Conservation (phyloP, 2,329 filamentous ascomycete species). For the Cladosporium sp. region DNA sequence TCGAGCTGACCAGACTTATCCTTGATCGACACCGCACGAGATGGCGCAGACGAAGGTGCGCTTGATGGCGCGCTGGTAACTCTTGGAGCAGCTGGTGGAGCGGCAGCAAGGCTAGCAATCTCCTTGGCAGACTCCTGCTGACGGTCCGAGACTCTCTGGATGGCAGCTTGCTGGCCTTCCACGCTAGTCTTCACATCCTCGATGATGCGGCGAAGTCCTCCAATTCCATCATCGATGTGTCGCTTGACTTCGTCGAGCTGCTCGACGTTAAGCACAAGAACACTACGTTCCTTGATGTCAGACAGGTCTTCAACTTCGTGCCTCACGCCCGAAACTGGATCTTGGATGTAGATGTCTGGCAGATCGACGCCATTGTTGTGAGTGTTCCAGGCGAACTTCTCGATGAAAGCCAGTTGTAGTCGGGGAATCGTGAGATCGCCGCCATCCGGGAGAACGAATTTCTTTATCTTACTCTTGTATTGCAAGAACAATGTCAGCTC, state of each 20-base stretch:
- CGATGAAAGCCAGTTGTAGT: conserved; percentile 93
- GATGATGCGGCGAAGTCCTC: conserved; percentile 77
- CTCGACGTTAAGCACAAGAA: conserved; percentile 93
- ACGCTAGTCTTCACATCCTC: conserved; percentile 82
- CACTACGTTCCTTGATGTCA: conserved; percentile 92
- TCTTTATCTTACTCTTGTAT: conserved; percentile 96
- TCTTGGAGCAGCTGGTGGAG: conserved; percentile 42
- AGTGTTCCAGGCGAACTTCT: conserved; percentile 99
- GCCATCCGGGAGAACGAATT: conserved; percentile 85
- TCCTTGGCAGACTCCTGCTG: conserved; percentile 90
- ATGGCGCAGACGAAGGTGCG: conserved; percentile 24
- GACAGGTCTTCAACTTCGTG: conserved; percentile 92
- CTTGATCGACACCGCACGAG: conserved; percentile 26
- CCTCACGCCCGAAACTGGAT: conserved; percentile 90
- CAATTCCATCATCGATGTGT: conserved; percentile 91
- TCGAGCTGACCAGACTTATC: conserved; percentile 64
- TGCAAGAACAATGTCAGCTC: conserved; percentile 92
- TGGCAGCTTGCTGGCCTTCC: conserved; percentile 76
- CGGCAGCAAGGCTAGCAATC: conserved; percentile 64
- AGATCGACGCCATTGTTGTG: conserved; percentile 90
- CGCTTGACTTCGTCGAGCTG: conserved; percentile 92
- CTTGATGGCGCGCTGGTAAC: conserved; percentile 37
- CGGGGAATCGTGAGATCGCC: conserved; percentile 83
- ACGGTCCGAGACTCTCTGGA: conserved; percentile 85
- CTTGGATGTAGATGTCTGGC: conserved; percentile 97